phyloP scores from a whole-genome alignment of 371 early-diverging fungal genomes.

The Mucor saturninus region DNA sequence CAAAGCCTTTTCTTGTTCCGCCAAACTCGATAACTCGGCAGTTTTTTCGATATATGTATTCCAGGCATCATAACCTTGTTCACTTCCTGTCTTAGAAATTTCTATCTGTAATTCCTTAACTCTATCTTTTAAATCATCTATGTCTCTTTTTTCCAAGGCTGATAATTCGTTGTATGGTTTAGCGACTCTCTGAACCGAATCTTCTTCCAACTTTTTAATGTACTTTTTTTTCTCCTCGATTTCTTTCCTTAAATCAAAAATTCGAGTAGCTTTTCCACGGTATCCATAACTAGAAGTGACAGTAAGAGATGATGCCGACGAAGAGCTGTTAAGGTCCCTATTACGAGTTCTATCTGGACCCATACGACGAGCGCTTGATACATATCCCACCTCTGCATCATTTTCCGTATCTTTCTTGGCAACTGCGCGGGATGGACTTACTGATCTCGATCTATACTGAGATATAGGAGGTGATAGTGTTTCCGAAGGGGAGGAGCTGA shows the following conservation, averaged over 20 bases:
- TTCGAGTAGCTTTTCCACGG: constrained; percentile 53
- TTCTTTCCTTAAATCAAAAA: constrained; percentile 63
- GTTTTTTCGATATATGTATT: constrained; percentile 44
- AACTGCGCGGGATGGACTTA: constrained; percentile 26
- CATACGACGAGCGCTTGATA: constrained; percentile 65
- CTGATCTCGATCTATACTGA: neutral
- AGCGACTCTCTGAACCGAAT: constrained; percentile 27
- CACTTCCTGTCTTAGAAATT: constrained; percentile 39
- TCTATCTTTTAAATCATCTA: constrained; percentile 43
- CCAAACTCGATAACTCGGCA: constrained; percentile 52
- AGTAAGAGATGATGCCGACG: constrained; percentile 18
- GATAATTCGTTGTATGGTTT: constrained; percentile 31
- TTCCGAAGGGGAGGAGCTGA: constrained; percentile 38
- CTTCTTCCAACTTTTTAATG: constrained; percentile 36
- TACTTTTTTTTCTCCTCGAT: constrained; percentile 55
- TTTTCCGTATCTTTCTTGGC: constrained; percentile 26
- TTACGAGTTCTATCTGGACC: constrained; percentile 58
- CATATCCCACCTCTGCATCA: constrained; percentile 57
- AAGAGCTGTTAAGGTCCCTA: constrained; percentile 23
- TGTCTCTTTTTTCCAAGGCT: constrained; percentile 44
- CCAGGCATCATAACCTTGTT: constrained; percentile 43
- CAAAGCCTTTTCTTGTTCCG: constrained; percentile 58
- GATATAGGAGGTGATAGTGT: constrained; percentile 20
- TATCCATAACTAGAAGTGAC: constrained; percentile 43
- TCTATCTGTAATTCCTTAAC: constrained; percentile 51